Base-by-base conservation (phyloP, 1,139 yeast species). In the Yamadazyma sp. region DNA sequence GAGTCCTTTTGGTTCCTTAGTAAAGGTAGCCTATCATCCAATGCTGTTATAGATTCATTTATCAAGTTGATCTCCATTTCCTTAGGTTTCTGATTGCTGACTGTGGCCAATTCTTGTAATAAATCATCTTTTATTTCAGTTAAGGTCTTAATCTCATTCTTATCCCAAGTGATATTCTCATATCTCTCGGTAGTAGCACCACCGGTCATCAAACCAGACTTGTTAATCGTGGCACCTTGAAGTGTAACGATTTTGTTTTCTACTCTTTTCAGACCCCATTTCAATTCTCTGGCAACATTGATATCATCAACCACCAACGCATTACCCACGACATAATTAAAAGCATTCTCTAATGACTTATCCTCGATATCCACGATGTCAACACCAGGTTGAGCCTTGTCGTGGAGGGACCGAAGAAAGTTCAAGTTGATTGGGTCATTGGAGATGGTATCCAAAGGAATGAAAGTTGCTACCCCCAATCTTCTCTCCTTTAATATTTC, bases 201-300 rank as follows among this genome's bases (percentile, higher is more conserved):
- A 61, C 97, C 97, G 11, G 97, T 86, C 95, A 92, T 87, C 33
- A 89, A 69, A 7, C 96, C 96, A 9, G 92, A 82, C 52, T 78
- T 80, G 55, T 88, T 92, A 39, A 92, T 86, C 24, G 89, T 70
- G 0, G 95, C 78, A 0, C 98, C 98, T 36, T 88, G 89, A 8
- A 87, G 54, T 1, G 96, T 79, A 2, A 90, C 95, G 33, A 86
- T 72, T 56, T 85, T 88, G 37, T 79, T 81, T 26, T 74, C 76
- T 16, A 87, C 57, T 4, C 70, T 67, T 15, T 13, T 34, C 3
- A 54, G 41, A 17, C 74, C 73, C 95, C 96, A 88, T 53, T 86
- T 81, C 41, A 92, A 66, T 3, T 71, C 66, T 52, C 84, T 76
- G 1, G 98, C 97, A 15, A 76, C 62, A 11, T 73, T 75, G 44